A percentile compares a stretch with the other conserved stretches of the same genome.
These are phyloP conservation scores for Cladophialophora psammophila DNA, from an alignment of 2,329 filamentous ascomycete species.

Conservation along the genomic window DNA sequence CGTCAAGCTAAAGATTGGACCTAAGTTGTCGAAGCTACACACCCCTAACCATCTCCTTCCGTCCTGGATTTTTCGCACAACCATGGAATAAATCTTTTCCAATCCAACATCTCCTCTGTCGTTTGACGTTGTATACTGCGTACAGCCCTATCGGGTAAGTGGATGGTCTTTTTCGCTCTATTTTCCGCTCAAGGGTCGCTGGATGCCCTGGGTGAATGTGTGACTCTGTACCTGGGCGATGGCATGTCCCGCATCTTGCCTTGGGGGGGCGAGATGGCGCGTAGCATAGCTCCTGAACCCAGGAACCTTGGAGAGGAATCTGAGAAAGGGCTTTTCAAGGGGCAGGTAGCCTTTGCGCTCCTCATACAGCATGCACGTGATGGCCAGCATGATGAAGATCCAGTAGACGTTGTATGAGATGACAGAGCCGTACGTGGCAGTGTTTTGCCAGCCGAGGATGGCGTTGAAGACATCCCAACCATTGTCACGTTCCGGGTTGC, in stretches of 20 bases:
- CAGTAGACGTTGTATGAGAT: conserved; percentile 90
- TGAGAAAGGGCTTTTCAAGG: conserved; percentile 36
- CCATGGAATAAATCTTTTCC: neutral
- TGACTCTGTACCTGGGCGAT: conserved; percentile 21
- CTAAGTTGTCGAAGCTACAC: neutral
- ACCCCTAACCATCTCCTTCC: neutral
- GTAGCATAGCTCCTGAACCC: conserved; percentile 38
- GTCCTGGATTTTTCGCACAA: neutral
- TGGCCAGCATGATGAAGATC: conserved; percentile 72
- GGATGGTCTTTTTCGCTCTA: neutral
- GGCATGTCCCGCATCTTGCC: conserved; percentile 10
- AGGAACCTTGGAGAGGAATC: conserved; percentile 38
- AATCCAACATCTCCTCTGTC: neutral
- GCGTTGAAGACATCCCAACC: conserved; percentile 90
- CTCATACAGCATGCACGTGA: conserved; percentile 70
- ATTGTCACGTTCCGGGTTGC: conserved; percentile 74
- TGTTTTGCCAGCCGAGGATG: conserved; percentile 86
- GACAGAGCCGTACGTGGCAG: conserved; percentile 84
- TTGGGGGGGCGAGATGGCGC: conserved; percentile 26
- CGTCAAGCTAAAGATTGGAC: neutral
- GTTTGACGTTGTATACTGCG: neutral
- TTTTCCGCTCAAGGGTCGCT: neutral
- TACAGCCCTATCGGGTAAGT: neutral
- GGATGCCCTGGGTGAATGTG: conserved; percentile 1
- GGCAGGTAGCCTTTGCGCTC: conserved; percentile 54